Evolutionary conservation across 2,329 filamentous ascomycete species (phyloP), one percentile per base, ranked within the genome.

Genomic region (Phyllosticta capitalensis): DNA sequence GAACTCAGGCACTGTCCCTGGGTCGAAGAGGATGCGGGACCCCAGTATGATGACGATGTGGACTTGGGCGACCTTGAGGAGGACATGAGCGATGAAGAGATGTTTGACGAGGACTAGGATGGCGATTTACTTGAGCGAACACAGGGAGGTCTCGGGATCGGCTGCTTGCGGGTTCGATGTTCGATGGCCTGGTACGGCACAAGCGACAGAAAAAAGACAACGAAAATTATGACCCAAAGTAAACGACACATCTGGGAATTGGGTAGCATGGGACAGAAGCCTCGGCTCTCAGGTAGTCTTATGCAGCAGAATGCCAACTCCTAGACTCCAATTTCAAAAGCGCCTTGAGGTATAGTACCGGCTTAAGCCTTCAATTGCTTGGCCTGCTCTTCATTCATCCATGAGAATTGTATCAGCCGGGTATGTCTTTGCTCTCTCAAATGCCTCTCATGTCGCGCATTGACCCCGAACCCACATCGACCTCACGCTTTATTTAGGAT

Each of bases 401-500:
- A n/a, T n/a, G 38, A n/a, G 38, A 45, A n/a, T 3, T 19, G 14
- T 45, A 45, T 45, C 38, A 45, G 38, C 38, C 38, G 17, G 38
- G 38, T 45, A 19, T 45, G 14, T 45, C n/a, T 45, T 45, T 45
- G 38, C 38, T 45, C 38, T 45, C 38, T 45, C 38, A n/a, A n/a
- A n/a, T 19, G 38, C 38, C 1, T 38, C 30, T 45, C 38, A n/a
- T n/a, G 38, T 38, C 38, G 38, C 14, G 33, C 38, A 45, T 45
- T 45, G 38, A 45, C 38, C 38, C 38, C 4, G 14, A 45, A 45
- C n/a, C 38, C 38, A 45, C 14, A 6, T 59, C 52, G 51, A 48
- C 3, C 21, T 10, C 33, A n/a, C 33, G 17, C 3, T 54, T 7
- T 17, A 21, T 45, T 12, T 65, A 74, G 38, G 38, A 64, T 79